phyloP scores from a whole-genome alignment of 805 yeast genomes.

The Wickerhamomyces sydowiorum region DNA sequence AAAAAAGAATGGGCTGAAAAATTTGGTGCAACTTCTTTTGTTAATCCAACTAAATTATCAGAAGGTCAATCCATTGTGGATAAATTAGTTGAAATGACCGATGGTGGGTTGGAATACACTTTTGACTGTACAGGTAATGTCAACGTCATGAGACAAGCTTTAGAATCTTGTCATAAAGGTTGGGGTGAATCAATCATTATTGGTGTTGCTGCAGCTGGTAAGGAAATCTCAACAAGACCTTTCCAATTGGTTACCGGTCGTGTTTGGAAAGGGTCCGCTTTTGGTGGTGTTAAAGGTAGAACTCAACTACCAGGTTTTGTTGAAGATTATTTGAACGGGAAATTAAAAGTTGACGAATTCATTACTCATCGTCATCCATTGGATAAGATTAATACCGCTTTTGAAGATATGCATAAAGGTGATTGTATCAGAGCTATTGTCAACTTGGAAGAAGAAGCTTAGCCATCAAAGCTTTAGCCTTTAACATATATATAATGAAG shows the following conservation, averaged over 20 bases:
- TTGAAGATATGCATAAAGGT: slow-evolving; percentile 93
- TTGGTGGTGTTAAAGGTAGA: slow-evolving; percentile 98
- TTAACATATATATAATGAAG: no score
- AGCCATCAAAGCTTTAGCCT: slow-evolving; percentile 11
- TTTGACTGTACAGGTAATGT: slow-evolving; percentile 98
- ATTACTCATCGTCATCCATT: slow-evolving; percentile 86
- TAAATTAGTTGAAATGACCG: slow-evolving; percentile 81
- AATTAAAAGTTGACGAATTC: slow-evolving; percentile 87
- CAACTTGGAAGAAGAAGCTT: slow-evolving; percentile 25
- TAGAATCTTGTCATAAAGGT: slow-evolving; percentile 97
- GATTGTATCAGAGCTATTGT: slow-evolving; percentile 91
- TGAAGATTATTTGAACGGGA: slow-evolving; percentile 75
- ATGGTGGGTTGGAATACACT: slow-evolving; percentile 95
- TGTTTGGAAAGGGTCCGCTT: slow-evolving; percentile 99
- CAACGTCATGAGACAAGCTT: slow-evolving; percentile 90
- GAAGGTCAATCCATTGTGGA: slow-evolving; percentile 75
- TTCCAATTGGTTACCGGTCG: slow-evolving; percentile 99
- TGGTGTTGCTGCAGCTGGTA: slow-evolving; percentile 98
- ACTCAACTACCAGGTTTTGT: slow-evolving; percentile 89
- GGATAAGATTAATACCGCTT: slow-evolving; percentile 77
- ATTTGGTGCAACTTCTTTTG: slow-evolving; percentile 94
- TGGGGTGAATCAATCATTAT: slow-evolving; percentile 96
- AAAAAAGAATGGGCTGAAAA: slow-evolving; percentile 82
- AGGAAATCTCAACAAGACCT: slow-evolving; percentile 95
- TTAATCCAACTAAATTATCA: slow-evolving; percentile 76